These are phyloP conservation scores for Thuja plicata DNA, from an alignment of 83 land plant genomes.

Conservation along the genomic window DNA sequence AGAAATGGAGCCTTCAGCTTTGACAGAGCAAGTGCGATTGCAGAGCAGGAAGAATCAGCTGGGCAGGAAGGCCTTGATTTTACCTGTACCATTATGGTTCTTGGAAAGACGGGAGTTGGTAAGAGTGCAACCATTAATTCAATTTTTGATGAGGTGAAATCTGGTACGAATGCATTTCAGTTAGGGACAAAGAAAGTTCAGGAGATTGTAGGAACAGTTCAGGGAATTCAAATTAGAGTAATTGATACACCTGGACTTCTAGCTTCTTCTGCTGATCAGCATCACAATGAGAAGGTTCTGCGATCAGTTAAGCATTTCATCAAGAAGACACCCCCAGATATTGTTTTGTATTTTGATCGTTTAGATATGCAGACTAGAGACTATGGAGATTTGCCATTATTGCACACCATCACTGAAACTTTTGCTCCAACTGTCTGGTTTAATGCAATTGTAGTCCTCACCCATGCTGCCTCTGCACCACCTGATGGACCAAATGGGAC, in stretches of 20 bases:
- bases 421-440: constrained; percentile 88
- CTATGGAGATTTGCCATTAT: constrained; percentile 71
- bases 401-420: constrained; percentile 70
- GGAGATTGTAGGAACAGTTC: constrained; percentile 70
- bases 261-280: constrained; percentile 67
- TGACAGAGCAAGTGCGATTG: constrained; percentile 60
- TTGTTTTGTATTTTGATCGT: constrained; percentile 78
- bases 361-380: constrained; percentile 85
- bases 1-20: constrained; percentile 51
- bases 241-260: constrained; percentile 85
- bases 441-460: constrained; percentile 90
- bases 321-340: constrained; percentile 61
- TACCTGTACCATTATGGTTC: constrained; percentile 69
- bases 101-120: constrained; percentile 90
- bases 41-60: constrained; percentile 61
- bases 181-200: constrained; percentile 58
- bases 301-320: constrained; percentile 62
- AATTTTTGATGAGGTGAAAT: constrained; percentile 67
- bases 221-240: constrained; percentile 72
- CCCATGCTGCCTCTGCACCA: constrained; percentile 88
- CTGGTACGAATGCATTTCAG: constrained; percentile 62
- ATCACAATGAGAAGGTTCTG: constrained; percentile 50
- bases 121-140: constrained; percentile 93
- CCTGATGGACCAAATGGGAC: constrained; percentile 42
- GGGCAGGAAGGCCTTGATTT: constrained; percentile 73